These are phyloP conservation scores for Carex parvula DNA, from an alignment of 176 grass and related monocot species.

Conservation along the genomic window DNA sequence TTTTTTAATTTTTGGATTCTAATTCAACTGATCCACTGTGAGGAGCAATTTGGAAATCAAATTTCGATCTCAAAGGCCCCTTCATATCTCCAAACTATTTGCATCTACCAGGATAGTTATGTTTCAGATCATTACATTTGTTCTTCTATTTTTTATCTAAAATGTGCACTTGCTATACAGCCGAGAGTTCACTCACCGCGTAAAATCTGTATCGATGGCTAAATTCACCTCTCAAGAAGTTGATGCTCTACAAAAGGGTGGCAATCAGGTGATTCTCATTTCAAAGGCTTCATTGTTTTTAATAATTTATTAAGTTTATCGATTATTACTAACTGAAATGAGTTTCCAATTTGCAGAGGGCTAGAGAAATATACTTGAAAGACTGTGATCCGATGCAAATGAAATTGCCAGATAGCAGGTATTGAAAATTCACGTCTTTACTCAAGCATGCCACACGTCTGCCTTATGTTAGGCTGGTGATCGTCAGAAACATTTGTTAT, in stretches of 20 bases:
- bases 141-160: conserved; percentile 7
- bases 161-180: conserved; percentile 24
- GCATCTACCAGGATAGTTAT: neutral
- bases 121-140: neutral
- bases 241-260: conserved; percentile 75
- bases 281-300: neutral
- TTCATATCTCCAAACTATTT: neutral
- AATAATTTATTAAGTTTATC: neutral
- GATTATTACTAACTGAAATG: neutral
- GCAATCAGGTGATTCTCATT: conserved; percentile 63
- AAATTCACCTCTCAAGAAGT: conserved; percentile 72
- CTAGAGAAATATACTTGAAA: conserved; percentile 64
- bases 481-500: conserved; percentile 4
- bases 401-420: conserved; percentile 70
- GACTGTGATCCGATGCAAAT: conserved; percentile 61
- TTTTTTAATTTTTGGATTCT: neutral
- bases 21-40: neutral
- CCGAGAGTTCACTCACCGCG: conserved; percentile 90
- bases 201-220: conserved; percentile 86
- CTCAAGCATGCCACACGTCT: neutral
- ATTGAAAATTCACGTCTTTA: neutral
- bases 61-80: neutral
- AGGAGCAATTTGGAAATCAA: neutral
- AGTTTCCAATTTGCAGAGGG: conserved; percentile 42
- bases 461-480: neutral